Evolutionary conservation across 129 eudicot species (phyloP), one percentile per base, ranked within the genome.

Genomic region (Scalesia atractyloides): DNA sequence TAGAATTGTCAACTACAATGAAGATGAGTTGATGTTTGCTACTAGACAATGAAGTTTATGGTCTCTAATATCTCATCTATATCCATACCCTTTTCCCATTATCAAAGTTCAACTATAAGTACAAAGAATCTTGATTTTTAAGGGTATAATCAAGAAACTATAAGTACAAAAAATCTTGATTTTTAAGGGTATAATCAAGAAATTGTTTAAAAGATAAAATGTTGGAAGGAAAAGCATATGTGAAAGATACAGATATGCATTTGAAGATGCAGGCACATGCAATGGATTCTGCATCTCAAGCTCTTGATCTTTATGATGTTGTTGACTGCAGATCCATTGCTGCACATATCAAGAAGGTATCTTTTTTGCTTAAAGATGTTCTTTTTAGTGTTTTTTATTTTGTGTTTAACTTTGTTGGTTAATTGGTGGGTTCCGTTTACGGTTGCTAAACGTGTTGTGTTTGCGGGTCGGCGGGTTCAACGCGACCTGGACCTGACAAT

Each of bases 251-350:
- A 11, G 84, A 85, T 56, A 85, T 85, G 90, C 78, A 84, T n/a
- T 34, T 79, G 65, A 82, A 85, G 84, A 79, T 85, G 90, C 84
- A 85, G 36, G 63, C 54, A 64, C 84, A 82, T 39, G 90, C 90
- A 15, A 82, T 85, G 87, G 78, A 77, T 72, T 68, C 66, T 67
- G 90, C 90, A 64, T 85, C 86, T 54, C 82, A 69, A 63, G 90
- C 90, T 72, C 84, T 85, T 71, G 90, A 85, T 75, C 68, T 82
- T 10, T 82, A 79, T 79, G 90, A 85, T 82, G 90, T 79, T 52
- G 60, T 76, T 15, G 86, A 85, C 19, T 75, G 34, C 70, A 82
- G 70, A 16, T 79, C 84, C 61, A 79, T 85, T 57, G 86, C 86
- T 50, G 84, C 89, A 52, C 80, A 85, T 76, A 85, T 85, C 75